Evolutionary conservation across 169 alveolate genomes (phyloP).

Genomic region (Eimeria falciformis): DNA sequence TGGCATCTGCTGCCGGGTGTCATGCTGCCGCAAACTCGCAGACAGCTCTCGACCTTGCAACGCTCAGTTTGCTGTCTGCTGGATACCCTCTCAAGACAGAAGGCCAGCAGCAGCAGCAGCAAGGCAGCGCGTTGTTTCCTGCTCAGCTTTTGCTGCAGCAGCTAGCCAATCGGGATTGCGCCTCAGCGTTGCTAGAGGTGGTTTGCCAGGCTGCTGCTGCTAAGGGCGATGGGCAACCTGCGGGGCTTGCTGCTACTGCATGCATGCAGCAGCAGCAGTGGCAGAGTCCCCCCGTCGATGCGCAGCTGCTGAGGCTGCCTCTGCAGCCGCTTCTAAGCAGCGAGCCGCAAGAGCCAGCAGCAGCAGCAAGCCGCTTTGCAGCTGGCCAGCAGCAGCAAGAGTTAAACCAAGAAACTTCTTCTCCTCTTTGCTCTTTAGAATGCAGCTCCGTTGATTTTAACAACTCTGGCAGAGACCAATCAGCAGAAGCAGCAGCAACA

Average conservation of each 20-base stretch:
- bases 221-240: too few species aligned
- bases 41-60: conserved; percentile 5
- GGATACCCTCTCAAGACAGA: neutral
- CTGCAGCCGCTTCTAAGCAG: neutral
- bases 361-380: neutral
- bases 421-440: neutral
- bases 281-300: neutral
- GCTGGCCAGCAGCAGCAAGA: too few species aligned
- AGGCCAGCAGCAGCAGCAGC: neutral
- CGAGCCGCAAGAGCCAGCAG: neutral
- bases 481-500: conserved; percentile 25
- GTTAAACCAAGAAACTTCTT: neutral
- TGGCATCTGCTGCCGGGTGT: neutral
- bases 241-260: conserved; percentile 3
- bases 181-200: neutral
- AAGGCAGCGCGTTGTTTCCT: neutral
- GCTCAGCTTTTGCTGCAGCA: conserved; percentile 2
- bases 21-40: neutral
- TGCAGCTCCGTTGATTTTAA: neutral
- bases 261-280: neutral
- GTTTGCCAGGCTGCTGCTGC: neutral
- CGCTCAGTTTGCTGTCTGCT: conserved; percentile 33
- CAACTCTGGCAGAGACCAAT: neutral
- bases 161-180: neutral
- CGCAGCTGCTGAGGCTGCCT: neutral